Evolutionary conservation across 352 stramenopile species (phyloP).

Genomic region (Halophytophthora batemanensis): DNA sequence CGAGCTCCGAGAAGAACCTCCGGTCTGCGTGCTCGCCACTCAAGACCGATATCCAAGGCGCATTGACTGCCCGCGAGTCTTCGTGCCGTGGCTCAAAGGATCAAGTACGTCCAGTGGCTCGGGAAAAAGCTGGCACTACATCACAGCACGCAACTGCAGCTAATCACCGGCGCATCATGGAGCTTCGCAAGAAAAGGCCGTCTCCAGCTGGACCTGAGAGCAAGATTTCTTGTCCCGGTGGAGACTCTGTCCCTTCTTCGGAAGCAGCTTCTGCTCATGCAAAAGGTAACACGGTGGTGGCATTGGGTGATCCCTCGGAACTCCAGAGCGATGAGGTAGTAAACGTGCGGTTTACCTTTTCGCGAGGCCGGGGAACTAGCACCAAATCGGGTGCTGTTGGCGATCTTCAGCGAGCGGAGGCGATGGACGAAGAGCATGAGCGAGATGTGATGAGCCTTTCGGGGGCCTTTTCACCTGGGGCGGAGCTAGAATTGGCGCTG

Average conservation of each 20-base stretch:
- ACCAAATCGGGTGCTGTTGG: background rate
- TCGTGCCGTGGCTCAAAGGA: slow-evolving; percentile 14
- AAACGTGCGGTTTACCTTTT: slow-evolving; percentile 60
- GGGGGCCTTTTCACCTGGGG: slow-evolving; percentile 49
- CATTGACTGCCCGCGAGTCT: slow-evolving; percentile 7
- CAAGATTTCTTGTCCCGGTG: background rate
- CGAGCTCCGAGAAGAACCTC: slow-evolving; percentile 6
- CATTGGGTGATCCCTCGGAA: background rate
- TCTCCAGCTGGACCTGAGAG: background rate
- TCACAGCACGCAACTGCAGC: slow-evolving; percentile 30
- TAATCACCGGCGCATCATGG: slow-evolving; percentile 57
- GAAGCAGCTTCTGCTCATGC: background rate
- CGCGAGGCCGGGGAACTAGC: slow-evolving; percentile 13
- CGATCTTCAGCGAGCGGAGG: slow-evolving; percentile 3
- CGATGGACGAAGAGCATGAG: slow-evolving; percentile 1
- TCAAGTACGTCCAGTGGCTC: background rate
- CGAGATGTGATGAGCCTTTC: slow-evolving; percentile 27
- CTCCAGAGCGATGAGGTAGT: slow-evolving; percentile 40
- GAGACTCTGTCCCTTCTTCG: background rate
- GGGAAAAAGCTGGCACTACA: background rate
- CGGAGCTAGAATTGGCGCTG: slow-evolving; percentile 45
- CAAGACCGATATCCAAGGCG: slow-evolving; percentile 2
- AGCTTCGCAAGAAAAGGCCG: slow-evolving; percentile 42
- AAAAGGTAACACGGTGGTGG: background rate
- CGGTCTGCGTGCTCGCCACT: background rate